Percentiles rank a stretch among this genome's conserved stretches.
Conservation (phyloP, 305 asterid species). For the Fraxinus nigra region DNA sequence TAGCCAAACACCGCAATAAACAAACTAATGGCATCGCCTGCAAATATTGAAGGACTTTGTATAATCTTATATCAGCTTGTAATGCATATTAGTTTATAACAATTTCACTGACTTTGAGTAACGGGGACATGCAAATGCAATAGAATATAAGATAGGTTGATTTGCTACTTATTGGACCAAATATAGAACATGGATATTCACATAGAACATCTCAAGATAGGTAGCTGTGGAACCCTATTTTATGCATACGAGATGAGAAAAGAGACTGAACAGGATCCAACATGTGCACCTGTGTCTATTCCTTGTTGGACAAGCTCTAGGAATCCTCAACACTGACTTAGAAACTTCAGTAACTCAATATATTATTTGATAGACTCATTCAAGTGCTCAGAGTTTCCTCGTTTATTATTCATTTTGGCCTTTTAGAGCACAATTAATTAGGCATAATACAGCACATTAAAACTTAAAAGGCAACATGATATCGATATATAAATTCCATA, state of each 20-base stretch:
- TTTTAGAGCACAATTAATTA: neutral
- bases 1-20: slow-evolving; percentile 34
- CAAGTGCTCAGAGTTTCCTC: neutral
- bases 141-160: neutral
- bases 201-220: neutral
- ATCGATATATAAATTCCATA: neutral
- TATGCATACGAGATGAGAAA: neutral
- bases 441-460: neutral
- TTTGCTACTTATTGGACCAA: neutral
- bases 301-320: neutral
- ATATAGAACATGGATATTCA: neutral
- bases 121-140: neutral
- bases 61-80: neutral
- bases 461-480: neutral
- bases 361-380: neutral
- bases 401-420: neutral
- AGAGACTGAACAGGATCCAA: neutral
- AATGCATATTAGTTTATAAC: neutral
- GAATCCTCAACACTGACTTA: neutral
- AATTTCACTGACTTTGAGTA: neutral
- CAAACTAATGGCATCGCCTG: slow-evolving; percentile 1
- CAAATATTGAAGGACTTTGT: slow-evolving; percentile 6
- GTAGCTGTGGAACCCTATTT: neutral
- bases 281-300: neutral
- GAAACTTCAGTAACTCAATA: neutral